These are phyloP conservation scores for Eucalyptus polyanthemos DNA, from an alignment of 345 rosid genomes.

Conservation along the genomic window DNA sequence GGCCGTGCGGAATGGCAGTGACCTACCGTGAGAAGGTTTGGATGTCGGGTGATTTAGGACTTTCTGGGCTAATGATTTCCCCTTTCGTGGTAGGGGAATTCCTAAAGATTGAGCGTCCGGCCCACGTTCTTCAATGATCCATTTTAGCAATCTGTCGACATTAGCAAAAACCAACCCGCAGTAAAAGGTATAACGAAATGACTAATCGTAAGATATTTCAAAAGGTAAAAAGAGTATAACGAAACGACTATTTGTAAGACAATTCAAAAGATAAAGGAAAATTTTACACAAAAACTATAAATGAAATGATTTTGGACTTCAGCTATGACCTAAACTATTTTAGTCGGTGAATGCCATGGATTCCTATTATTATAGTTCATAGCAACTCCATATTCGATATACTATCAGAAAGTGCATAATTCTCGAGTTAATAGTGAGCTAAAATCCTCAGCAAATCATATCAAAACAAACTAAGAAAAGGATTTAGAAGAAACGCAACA, in stretches of 20 bases:
- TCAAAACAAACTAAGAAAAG: neutral
- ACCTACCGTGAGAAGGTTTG: neutral
- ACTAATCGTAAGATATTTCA: neutral
- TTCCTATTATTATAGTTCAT: neutral
- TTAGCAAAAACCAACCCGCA: neutral
- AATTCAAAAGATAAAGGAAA: neutral
- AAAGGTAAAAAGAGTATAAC: neutral
- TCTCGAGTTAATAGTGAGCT: neutral
- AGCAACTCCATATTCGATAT: neutral
- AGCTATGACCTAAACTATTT: no score
- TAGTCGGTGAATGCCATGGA: neutral
- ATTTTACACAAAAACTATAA: neutral
- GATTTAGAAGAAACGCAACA: neutral
- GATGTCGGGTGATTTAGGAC: neutral
- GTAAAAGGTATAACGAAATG: neutral
- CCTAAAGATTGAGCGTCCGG: neutral
- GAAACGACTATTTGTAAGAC: neutral
- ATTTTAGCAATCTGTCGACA: neutral
- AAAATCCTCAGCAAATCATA: neutral
- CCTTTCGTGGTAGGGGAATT: neutral
- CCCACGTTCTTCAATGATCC: neutral
- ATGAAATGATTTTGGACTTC: neutral
- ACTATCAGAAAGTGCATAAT: neutral
- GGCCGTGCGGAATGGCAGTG: neutral
- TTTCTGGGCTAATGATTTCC: neutral